Evolutionary conservation across 805 yeast genomes (phyloP).

Genomic region (Candida tibetensis): DNA sequence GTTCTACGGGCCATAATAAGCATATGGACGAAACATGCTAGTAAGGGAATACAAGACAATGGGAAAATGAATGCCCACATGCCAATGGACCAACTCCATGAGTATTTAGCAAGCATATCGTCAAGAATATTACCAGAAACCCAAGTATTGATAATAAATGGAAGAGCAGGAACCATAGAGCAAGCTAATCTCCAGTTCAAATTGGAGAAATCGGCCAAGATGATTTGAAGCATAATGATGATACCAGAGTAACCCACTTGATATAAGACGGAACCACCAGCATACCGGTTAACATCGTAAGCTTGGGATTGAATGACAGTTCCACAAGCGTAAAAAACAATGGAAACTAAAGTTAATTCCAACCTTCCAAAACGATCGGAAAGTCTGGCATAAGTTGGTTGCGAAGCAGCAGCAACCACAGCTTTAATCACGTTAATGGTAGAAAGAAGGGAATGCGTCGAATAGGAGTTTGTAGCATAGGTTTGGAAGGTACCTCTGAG

Average conservation of each 20-base stretch:
- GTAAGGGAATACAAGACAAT: constrained; percentile 57
- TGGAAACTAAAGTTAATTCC: constrained; percentile 46
- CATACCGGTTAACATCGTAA: constrained; percentile 51
- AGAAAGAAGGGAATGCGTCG: constrained; percentile 53
- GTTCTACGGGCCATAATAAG: constrained; percentile 49
- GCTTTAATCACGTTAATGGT: constrained; percentile 57
- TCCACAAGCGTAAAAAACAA: constrained; percentile 59
- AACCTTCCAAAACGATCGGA: constrained; percentile 68
- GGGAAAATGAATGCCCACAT: constrained; percentile 82
- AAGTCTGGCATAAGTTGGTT: constrained; percentile 60
- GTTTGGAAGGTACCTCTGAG: constrained; percentile 48
- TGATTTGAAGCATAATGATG: constrained; percentile 51
- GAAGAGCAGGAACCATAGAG: constrained; percentile 66
- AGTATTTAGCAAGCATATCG: constrained; percentile 46
- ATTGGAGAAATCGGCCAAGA: constrained; percentile 64
- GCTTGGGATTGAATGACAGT: constrained; percentile 65
- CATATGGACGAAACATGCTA: constrained; percentile 56
- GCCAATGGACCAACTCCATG: constrained; percentile 64
- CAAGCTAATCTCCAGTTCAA: constrained; percentile 69
- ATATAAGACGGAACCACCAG: constrained; percentile 59
- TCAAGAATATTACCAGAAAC: constrained; percentile 57
- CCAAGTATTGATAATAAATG: constrained; percentile 79
- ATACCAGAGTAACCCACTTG: constrained; percentile 61
- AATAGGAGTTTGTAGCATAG: constrained; percentile 55
- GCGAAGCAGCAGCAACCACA: constrained; percentile 66